Conservation (phyloP, 257 asterid species). For the Schizonepeta tenuifolia region DNA sequence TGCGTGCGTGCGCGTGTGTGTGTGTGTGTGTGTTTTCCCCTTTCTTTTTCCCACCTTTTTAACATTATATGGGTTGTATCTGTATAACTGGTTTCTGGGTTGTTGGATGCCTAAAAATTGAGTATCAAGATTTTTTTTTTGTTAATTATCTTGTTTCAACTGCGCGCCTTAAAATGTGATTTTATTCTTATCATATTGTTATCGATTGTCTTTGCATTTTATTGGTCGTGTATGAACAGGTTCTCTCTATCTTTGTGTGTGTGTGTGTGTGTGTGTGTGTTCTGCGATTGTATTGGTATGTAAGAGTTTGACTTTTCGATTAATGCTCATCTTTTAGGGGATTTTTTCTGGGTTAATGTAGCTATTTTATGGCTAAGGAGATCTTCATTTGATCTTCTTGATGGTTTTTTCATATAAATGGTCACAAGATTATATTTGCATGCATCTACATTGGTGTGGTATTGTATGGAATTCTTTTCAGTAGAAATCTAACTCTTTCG, state of each 20-base stretch:
- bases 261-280: background rate
- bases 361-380: background rate
- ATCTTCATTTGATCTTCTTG: slow-evolving; percentile 14
- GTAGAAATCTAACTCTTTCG: slow-evolving; percentile 1
- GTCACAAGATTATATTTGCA: background rate
- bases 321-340: background rate
- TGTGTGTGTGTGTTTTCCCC: background rate
- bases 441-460: background rate
- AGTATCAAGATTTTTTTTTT: too few relatives aligned
- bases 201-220: slow-evolving; percentile 24
- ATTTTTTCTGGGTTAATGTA: background rate
- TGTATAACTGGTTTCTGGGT: too few relatives aligned
- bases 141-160: too few relatives aligned
- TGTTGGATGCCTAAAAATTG: background rate
- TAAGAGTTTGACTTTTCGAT: background rate
- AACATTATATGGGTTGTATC: too few relatives aligned
- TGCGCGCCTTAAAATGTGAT: background rate
- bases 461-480: background rate
- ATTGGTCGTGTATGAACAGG: background rate
- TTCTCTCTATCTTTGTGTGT: background rate
- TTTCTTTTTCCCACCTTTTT: background rate
- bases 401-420: background rate
- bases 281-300: slow-evolving; percentile 3
- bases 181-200: background rate
- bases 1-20: slow-evolving; percentile 2